phyloP scores from a whole-genome alignment of 495 filamentous ascomycete species.

The Rostrohypoxylon terebratum region DNA sequence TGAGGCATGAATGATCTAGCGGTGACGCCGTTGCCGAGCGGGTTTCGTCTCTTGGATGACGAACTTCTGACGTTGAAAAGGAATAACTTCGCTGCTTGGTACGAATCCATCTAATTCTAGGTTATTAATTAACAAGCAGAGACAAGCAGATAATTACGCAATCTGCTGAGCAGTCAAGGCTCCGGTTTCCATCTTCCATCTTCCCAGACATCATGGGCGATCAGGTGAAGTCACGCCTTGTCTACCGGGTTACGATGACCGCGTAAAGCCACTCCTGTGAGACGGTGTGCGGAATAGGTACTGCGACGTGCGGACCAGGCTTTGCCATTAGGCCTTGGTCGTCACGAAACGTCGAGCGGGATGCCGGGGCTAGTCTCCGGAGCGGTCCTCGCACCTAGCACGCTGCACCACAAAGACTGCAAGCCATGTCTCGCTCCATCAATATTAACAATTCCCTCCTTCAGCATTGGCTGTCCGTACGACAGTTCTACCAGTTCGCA shows the following conservation, averaged over 20 bases:
- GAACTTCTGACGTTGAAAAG: conserved; percentile 8
- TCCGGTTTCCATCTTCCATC: conserved; percentile 11
- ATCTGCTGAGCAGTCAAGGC: conserved; percentile 4
- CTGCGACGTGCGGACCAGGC: conserved; percentile 13
- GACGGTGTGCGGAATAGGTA: conserved; percentile 16
- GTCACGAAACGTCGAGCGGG: conserved; percentile 7
- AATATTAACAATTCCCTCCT: background rate
- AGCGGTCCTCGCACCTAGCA: conserved; percentile 4
- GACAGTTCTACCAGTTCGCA: conserved; percentile 9
- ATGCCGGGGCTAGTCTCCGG: conserved; percentile 28
- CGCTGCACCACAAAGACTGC: background rate
- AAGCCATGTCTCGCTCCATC: conserved; percentile 1
- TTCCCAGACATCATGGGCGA: conserved; percentile 7
- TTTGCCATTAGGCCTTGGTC: conserved; percentile 9
- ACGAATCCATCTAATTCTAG: conserved; percentile 2
- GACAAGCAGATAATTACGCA: conserved; percentile 16
- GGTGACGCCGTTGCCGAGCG: conserved; percentile 35
- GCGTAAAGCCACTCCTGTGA: conserved; percentile 4
- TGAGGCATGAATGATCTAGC: conserved; percentile 28
- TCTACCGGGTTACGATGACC: conserved; percentile 8
- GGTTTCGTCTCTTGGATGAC: conserved; percentile 1
- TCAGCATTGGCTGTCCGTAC: conserved; percentile 1
- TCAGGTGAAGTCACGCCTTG: background rate
- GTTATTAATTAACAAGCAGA: background rate
- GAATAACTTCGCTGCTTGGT: conserved; percentile 19